Conservation (phyloP, 805 yeast genomes). For the Nakazawaea ishiwadae region DNA sequence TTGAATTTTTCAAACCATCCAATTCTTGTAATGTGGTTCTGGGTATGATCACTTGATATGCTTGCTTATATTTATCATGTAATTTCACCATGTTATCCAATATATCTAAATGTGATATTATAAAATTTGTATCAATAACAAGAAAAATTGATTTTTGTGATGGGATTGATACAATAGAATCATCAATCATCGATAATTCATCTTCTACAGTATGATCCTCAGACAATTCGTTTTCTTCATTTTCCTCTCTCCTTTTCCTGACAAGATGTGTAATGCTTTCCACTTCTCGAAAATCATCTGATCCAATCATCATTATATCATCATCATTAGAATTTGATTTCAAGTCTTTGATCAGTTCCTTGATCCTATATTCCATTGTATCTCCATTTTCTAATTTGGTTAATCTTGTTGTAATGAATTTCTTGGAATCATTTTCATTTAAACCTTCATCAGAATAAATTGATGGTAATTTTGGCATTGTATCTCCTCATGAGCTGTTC, state of each 20-base stretch:
- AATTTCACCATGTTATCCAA: constrained; percentile 46
- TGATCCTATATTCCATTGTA: constrained; percentile 2
- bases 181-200: not conserved
- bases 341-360: constrained; percentile 3
- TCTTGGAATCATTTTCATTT: constrained; percentile 1
- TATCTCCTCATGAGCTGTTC: too few species aligned
- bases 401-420: constrained; percentile 3
- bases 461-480: constrained; percentile 5
- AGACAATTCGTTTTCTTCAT: not conserved
- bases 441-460: constrained; percentile 10
- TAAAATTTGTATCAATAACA: constrained; percentile 81
- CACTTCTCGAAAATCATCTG: constrained; percentile 7
- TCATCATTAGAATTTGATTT: not conserved
- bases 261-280: constrained; percentile 2
- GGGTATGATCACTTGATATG: constrained; percentile 56
- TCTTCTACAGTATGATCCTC: not conserved
- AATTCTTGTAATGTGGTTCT: constrained; percentile 65
- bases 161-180: not conserved
- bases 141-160: constrained; percentile 26
- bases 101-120: constrained; percentile 60
- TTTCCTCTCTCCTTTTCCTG: not conserved
- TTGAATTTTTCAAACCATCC: constrained; percentile 70
- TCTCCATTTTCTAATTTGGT: not conserved
- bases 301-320: constrained; percentile 9
- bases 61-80: constrained; percentile 36